Evolutionary conservation across 139 green algal species (phyloP).

Genomic region (Zygnema cylindricum): DNA sequence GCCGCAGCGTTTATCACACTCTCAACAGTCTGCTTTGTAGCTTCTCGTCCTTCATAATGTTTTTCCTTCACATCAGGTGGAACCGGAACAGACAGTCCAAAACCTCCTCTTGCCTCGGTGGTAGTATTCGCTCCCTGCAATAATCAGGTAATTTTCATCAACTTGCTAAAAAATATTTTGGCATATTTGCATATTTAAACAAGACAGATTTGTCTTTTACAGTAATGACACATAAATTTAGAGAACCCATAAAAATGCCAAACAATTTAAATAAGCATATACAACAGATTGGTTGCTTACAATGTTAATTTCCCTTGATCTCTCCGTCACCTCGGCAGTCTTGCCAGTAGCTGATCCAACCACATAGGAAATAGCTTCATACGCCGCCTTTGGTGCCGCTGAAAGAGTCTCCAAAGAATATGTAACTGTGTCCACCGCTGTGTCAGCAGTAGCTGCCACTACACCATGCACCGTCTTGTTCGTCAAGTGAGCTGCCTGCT

Average conservation of each 20-base stretch:
- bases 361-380: background rate
- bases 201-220: background rate
- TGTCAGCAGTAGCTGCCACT: background rate
- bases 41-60: background rate
- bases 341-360: background rate
- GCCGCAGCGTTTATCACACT: background rate
- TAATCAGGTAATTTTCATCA: background rate
- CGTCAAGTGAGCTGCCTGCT: background rate
- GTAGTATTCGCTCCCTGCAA: background rate
- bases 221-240: background rate
- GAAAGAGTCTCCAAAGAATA: background rate
- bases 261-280: no score
- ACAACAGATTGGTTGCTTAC: background rate
- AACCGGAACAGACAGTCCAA: background rate
- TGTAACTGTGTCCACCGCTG: background rate
- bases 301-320: background rate
- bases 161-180: no score
- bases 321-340: background rate
- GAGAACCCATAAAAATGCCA: background rate
- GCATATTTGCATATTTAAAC: background rate
- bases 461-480: background rate
- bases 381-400: background rate
- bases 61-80: background rate
- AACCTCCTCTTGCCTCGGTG: background rate
- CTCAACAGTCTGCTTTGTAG: background rate